A percentile compares a stretch with the other conserved stretches of the same genome.
Conservation (phyloP, 2,329 filamentous ascomycete species). For the Aspergillus hiratsukae region DNA sequence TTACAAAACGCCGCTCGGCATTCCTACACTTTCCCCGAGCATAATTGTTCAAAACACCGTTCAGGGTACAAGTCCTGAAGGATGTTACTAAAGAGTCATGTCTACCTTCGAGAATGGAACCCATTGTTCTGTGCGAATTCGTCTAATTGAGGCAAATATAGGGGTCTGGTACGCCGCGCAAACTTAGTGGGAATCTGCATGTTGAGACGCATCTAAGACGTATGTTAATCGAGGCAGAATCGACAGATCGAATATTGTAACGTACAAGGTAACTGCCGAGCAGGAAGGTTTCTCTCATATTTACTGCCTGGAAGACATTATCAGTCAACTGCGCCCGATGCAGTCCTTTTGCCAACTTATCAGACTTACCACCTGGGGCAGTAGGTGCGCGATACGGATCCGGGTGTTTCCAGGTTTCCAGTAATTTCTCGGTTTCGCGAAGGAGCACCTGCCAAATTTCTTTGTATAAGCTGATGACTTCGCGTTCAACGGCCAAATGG, state of each 20-base stretch:
- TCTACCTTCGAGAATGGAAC: background rate
- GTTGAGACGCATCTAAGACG: slow-evolving; percentile 10
- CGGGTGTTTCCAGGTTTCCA: slow-evolving; percentile 95
- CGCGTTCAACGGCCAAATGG: background rate
- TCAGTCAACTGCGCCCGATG: slow-evolving; percentile 13
- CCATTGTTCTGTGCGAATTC: background rate
- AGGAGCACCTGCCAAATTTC: slow-evolving; percentile 62
- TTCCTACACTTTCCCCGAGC: background rate
- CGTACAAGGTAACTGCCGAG: slow-evolving; percentile 76
- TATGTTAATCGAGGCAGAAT: slow-evolving; percentile 1
- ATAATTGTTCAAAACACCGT: background rate
- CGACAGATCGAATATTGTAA: slow-evolving; percentile 18
- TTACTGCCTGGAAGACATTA: slow-evolving; percentile 66
- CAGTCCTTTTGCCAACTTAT: background rate
- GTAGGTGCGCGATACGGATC: slow-evolving; percentile 88
- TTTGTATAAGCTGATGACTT: slow-evolving; percentile 2
- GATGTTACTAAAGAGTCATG: background rate
- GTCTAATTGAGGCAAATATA: background rate
- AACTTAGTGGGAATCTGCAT: background rate
- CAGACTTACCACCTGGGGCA: slow-evolving; percentile 76
- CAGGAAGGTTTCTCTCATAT: slow-evolving; percentile 88
- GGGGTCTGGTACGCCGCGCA: slow-evolving; percentile 19
- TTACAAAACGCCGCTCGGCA: background rate
- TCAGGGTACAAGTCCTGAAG: background rate
- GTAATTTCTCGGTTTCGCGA: slow-evolving; percentile 78